Conservation (phyloP, 1,284 basidiomycete genomes). For the Cryptococcus sp. region DNA sequence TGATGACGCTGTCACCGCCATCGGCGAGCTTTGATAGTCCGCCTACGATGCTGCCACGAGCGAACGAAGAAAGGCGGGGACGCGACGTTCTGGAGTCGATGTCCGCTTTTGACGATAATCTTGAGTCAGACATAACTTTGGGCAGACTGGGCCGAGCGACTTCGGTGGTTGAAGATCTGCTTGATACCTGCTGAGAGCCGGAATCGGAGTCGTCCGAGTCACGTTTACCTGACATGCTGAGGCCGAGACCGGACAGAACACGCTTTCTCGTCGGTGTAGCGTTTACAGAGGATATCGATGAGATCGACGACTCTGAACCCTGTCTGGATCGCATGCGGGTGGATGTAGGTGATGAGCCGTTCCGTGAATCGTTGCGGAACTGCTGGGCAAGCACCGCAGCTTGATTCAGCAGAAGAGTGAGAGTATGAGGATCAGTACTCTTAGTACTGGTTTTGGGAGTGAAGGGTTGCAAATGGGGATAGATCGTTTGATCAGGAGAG, state of each 20-base stretch:
- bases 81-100: not conserved
- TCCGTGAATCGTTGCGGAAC: constrained; percentile 15
- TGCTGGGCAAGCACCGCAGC: constrained; percentile 29
- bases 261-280: constrained; percentile 9
- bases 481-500: constrained; percentile 26
- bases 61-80: constrained; percentile 6
- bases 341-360: not conserved
- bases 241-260: constrained; percentile 13
- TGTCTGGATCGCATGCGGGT: constrained; percentile 10
- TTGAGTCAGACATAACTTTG: not conserved
- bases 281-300: constrained; percentile 11
- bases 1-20: constrained; percentile 5
- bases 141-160: not conserved
- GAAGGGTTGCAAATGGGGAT: constrained; percentile 40
- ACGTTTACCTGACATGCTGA: constrained; percentile 10
- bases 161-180: not conserved
- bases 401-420: constrained; percentile 30
- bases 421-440: constrained; percentile 16
- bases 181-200: not conserved
- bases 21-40: constrained; percentile 8
- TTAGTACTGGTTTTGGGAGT: constrained; percentile 5
- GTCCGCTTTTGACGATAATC: not conserved
- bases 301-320: constrained; percentile 14
- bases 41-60: constrained; percentile 17
- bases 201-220: constrained; percentile 15